These are phyloP conservation scores for Helminthosporium solani DNA, from an alignment of 2,329 filamentous ascomycete species.

Conservation along the genomic window DNA sequence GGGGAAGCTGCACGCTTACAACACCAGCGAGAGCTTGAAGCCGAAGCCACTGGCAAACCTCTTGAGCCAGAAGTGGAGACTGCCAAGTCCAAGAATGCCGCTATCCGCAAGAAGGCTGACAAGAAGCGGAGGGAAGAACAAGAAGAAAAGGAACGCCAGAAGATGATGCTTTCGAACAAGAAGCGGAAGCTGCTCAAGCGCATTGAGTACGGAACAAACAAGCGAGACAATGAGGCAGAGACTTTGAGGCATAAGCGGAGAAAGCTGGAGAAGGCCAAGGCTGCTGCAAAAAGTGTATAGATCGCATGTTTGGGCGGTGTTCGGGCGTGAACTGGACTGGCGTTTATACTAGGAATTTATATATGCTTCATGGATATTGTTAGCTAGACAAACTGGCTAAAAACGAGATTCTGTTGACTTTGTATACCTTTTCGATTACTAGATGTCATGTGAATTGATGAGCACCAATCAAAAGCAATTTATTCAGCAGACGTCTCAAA, in stretches of 20 bases:
- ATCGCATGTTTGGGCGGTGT: conserved; percentile 16
- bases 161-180: conserved; percentile 98
- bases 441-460: background rate
- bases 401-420: background rate
- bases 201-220: conserved; percentile 94
- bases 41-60: conserved; percentile 75
- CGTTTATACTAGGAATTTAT: conserved; percentile 1
- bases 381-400: background rate
- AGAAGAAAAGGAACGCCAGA: conserved; percentile 87
- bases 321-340: conserved; percentile 8
- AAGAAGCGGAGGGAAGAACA: conserved; percentile 65
- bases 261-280: conserved; percentile 69
- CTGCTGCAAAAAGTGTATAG: conserved; percentile 30
- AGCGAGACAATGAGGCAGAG: conserved; percentile 87
- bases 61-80: conserved; percentile 41
- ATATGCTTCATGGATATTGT: background rate
- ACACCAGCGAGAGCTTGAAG: conserved; percentile 88
- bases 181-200: conserved; percentile 97
- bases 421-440: background rate
- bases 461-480: background rate
- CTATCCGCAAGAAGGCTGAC: conserved; percentile 66
- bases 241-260: conserved; percentile 85
- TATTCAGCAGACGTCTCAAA: too few species aligned
- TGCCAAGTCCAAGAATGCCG: conserved; percentile 62
- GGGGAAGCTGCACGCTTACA: conserved; percentile 63